Evolutionary conservation across 352 stramenopile species (phyloP), one percentile per base, ranked within the genome.

Genomic region (Phytopythium vexans): DNA sequence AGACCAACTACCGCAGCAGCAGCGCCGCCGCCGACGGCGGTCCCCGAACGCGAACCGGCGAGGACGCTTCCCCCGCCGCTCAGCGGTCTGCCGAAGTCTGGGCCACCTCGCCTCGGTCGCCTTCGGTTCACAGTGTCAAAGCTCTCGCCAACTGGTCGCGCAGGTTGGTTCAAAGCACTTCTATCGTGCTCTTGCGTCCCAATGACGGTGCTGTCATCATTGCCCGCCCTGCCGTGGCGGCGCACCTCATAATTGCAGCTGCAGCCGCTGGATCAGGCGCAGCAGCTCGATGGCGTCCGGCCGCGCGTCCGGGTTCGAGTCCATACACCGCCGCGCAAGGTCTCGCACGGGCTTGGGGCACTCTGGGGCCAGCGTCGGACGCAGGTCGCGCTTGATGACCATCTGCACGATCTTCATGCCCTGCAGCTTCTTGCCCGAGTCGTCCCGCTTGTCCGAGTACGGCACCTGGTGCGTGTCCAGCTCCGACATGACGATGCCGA

Each of bases 401-500:
- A 89, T 82, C 56, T 92, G 76, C 49, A 92, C 77, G 47, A 94
- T 86, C 64, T 91, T 89, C 78, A 92, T 92, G 12, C 75, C 75
- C 55, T 91, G 80, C 41, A 92, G 60, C 53, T 89, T 85, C 58
- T 87, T 86, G 45, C 78, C 79, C 3, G 72, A 62, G 12, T 77
- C 74, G 63, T 91, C 82, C 15, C 72, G 72, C 55, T 88, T 74
- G 75, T 94, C 81, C 49, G 79, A 86, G 66, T 90, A 94, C 58
- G 84, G 84, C 50, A 92, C 77, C 14, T 76, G 57, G 49, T 88
- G 76, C 31, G 78, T 90, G 42, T 94, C 84, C 8, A 94, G 56
- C 58, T 94, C 84, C 33, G 78, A 86, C 64, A 93, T 67, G 36
- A 91, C 80, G 48, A 93, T 86, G 21, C 82, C 82, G 37, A 92